Conservation (phyloP, 139 green algal genomes). For the Picochlorum sp. region DNA sequence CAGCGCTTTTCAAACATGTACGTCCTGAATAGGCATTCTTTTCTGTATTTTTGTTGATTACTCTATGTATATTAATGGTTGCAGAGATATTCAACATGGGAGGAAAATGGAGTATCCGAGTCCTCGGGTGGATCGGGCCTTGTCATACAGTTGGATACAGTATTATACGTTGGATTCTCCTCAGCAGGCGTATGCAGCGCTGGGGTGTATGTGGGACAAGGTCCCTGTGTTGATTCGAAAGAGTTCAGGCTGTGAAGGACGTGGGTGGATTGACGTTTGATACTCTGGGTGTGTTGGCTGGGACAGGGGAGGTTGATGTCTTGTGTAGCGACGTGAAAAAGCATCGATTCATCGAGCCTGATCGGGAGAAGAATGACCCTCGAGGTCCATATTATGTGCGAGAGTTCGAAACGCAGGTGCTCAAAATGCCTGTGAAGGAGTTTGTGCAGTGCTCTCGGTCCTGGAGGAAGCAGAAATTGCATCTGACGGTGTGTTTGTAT, state of each 20-base stretch:
- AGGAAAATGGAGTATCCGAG: slow-evolving; percentile 16
- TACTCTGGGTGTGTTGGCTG: background rate
- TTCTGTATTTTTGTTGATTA: background rate
- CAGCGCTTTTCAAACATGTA: background rate
- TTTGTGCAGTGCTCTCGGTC: slow-evolving; percentile 36
- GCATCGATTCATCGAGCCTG: slow-evolving; percentile 43
- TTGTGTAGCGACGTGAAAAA: slow-evolving; percentile 30
- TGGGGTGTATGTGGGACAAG: slow-evolving; percentile 11
- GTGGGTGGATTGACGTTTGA: background rate
- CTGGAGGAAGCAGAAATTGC: slow-evolving; percentile 25
- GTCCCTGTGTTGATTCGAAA: slow-evolving; percentile 21
- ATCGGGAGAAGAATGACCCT: slow-evolving; percentile 40
- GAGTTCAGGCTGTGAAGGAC: slow-evolving; percentile 2
- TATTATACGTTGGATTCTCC: slow-evolving; percentile 21
- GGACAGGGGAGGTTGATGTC: slow-evolving; percentile 17
- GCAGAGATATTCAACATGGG: slow-evolving; percentile 32
- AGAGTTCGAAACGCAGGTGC: slow-evolving; percentile 41
- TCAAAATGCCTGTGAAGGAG: slow-evolving; percentile 35
- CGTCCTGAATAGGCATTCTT: background rate
- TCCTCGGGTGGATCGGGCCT: slow-evolving; percentile 8
- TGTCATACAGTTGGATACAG: slow-evolving; percentile 11
- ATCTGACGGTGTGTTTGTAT: background rate
- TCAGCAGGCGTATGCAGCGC: slow-evolving; percentile 14
- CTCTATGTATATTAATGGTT: background rate
- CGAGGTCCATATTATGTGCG: slow-evolving; percentile 48